phyloP scores from a whole-genome alignment of 306 rosid species.

The Pyrus bretschneideri region DNA sequence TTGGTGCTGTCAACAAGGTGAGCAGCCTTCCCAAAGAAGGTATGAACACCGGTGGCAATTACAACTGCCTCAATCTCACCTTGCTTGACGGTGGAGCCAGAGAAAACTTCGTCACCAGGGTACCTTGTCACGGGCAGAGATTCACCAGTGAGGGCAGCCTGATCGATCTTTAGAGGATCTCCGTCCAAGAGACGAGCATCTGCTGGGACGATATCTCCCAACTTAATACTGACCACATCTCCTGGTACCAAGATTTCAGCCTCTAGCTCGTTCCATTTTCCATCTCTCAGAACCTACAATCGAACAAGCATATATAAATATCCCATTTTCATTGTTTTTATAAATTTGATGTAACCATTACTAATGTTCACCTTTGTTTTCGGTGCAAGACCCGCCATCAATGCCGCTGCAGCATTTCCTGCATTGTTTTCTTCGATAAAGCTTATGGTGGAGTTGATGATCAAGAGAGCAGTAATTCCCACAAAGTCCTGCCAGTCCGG shows the following conservation, averaged over 20 bases:
- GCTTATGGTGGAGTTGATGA: constrained; percentile 86
- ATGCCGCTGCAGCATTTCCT: constrained; percentile 91
- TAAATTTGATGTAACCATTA: background rate
- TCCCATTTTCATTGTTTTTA: too few species aligned
- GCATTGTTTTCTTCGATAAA: constrained; percentile 92
- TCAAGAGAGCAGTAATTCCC: constrained; percentile 48
- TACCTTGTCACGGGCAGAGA: constrained; percentile 55
- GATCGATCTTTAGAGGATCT: constrained; percentile 77
- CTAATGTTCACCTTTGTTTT: constrained; percentile 54
- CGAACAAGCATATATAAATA: background rate
- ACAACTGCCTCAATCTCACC: constrained; percentile 92
- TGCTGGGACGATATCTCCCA: constrained; percentile 84
- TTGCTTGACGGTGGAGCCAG: constrained; percentile 90
- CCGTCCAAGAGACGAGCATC: constrained; percentile 89
- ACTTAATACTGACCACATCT: constrained; percentile 69
- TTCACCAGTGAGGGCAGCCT: constrained; percentile 87
- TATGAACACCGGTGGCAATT: constrained; percentile 88
- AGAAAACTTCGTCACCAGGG: constrained; percentile 70
- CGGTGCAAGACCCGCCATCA: constrained; percentile 97
- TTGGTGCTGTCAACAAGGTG: constrained; percentile 82
- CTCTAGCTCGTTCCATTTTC: constrained; percentile 77
- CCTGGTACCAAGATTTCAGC: constrained; percentile 80
- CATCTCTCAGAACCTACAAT: constrained; percentile 69
- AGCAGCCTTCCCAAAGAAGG: constrained; percentile 97
- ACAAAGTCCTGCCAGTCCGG: constrained; percentile 91